A percentile compares a stretch with the other conserved stretches of the same genome.
These are phyloP conservation scores for Oryza meyeriana DNA, from an alignment of 176 grass and related monocot species.

Conservation along the genomic window DNA sequence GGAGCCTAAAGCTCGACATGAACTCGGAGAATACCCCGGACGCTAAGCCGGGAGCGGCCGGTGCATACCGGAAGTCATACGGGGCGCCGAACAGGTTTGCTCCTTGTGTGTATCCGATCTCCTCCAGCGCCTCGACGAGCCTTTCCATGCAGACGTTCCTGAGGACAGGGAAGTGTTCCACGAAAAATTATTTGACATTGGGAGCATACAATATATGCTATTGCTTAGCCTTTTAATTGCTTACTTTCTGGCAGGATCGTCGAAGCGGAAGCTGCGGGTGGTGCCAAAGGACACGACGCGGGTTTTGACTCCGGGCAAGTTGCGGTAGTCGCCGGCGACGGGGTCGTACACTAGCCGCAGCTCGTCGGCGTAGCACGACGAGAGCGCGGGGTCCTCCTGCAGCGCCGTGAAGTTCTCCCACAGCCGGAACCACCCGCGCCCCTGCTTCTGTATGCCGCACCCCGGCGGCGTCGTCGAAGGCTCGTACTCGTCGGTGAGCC, in stretches of 20 bases:
- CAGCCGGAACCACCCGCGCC: not conserved
- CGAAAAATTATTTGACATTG: not conserved
- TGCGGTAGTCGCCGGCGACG: not conserved
- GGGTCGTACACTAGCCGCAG: not conserved
- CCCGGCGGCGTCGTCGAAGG: not conserved
- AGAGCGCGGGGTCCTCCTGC: not conserved
- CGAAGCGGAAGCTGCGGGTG: not conserved
- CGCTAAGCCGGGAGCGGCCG: not conserved
- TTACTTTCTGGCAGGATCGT: not conserved
- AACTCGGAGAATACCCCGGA: not conserved
- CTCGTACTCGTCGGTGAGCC: not conserved
- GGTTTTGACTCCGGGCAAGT: not conserved
- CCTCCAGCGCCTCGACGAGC: not conserved
- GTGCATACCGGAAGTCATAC: not conserved
- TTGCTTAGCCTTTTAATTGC: too few species aligned
- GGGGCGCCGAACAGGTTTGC: not conserved
- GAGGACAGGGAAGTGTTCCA: too few species aligned
- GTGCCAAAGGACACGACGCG: slow-evolving; percentile 3
- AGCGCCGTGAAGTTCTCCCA: slow-evolving; percentile 7
- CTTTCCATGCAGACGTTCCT: not conserved
- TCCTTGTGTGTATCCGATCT: not conserved
- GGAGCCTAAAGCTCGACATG: not conserved
- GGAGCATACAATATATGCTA: too few species aligned
- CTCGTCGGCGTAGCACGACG: not conserved
- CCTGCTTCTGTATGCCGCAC: not conserved